Evolutionary conservation across 495 filamentous ascomycete species (phyloP), one percentile per base, ranked within the genome.

Genomic region (Aspergillus saccharolyticus): DNA sequence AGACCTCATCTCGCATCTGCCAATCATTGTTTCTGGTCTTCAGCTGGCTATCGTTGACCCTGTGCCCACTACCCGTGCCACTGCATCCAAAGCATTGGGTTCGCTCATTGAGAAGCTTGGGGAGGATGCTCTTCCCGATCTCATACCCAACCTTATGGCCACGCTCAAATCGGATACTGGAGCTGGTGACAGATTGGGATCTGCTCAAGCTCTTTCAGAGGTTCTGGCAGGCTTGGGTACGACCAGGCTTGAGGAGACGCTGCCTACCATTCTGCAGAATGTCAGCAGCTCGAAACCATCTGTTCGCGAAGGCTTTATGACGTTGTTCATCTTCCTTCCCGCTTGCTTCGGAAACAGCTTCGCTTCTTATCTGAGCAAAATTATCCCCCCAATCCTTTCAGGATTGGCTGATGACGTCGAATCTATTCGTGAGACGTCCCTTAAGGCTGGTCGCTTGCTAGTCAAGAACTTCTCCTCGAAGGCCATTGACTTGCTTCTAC

Each of bases 301-400:
- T 59, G 89, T 97, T 57, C 85, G 94, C 58, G 94, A 98, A 78
- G 94, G 94, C 39, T 98, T 97, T 79, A 98, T 98, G 94, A 96
- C 94, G 24, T 81, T 98, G 43, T 98, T 98, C 74, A 97, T 98
- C 61, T 98, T 96, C 80, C 84, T 98, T 73, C 94, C 94, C 17
- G 95, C 95, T 55, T 98, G 94, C 73, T 98, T 98, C 68, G 94
- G 94, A 62, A 97, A 97, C 79, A 96, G 91, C 75, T 98, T 98
- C 69, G 89, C 94, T 59, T 87, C 89, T 66, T 98, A 98, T 66
- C 87, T 98, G 52, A 89, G 86, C 79, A 90, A 86, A 67, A 96
- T 98, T 65, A 97, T 98, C 66, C 94, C 94, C 2, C 91, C 94
- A 4, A 97, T 98, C 63, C 80, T 98, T 57, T 84, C 89, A 46